Percentiles rank a stretch among this genome's conserved stretches.
These are phyloP conservation scores for Kwoniella heveanensis DNA, from an alignment of 768 basidiomycete genomes.

Conservation along the genomic window DNA sequence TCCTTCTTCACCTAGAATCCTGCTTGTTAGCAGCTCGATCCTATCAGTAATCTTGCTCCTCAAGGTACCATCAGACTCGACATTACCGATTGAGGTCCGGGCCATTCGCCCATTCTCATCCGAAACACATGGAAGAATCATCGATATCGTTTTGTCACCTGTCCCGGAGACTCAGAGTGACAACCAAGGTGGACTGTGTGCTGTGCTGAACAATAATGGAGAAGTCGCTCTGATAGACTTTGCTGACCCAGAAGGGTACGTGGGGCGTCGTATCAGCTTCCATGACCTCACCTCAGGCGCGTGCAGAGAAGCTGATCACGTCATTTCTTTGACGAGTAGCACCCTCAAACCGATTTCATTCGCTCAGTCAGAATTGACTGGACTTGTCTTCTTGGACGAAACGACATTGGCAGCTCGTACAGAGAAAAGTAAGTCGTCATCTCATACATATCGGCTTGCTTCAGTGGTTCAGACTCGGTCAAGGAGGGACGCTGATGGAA, in stretches of 20 bases:
- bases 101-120: conserved; percentile 5
- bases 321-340: neutral
- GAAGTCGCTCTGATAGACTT: conserved; percentile 25
- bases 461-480: too few relatives aligned
- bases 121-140: neutral
- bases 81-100: neutral
- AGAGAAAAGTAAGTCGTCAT: conserved; percentile 11
- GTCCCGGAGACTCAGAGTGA: conserved; percentile 7
- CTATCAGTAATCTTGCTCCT: conserved; percentile 12
- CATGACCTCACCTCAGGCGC: too few relatives aligned
- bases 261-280: neutral
- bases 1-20: conserved; percentile 3
- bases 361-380: conserved; percentile 4
- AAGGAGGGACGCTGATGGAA: conserved; percentile 6
- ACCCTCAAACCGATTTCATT: conserved; percentile 20
- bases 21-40: conserved; percentile 9
- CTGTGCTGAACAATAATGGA: conserved; percentile 10
- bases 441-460: too few relatives aligned
- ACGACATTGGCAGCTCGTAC: conserved; percentile 23
- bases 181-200: conserved; percentile 27
- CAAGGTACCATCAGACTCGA: conserved; percentile 2
- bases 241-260: conserved; percentile 15
- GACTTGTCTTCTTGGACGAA: conserved; percentile 25
- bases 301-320: too few relatives aligned
- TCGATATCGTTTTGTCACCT: conserved; percentile 25